Percentiles rank a stretch among this genome's conserved stretches.
These are phyloP conservation scores for Vinca minor DNA, from an alignment of 257 asterid genomes.

Conservation along the genomic window DNA sequence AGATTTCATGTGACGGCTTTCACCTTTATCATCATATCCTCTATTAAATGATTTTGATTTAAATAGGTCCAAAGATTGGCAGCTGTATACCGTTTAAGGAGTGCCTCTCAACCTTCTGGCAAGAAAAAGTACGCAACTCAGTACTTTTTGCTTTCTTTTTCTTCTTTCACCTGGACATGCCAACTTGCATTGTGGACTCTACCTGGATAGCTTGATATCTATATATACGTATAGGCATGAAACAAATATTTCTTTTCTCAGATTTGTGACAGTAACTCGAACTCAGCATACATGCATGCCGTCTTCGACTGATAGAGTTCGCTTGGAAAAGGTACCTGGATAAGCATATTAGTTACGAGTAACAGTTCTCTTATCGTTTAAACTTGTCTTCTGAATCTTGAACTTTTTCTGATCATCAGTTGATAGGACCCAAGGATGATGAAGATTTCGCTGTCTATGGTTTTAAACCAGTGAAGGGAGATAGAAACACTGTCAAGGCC, in stretches of 20 bases:
- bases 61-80: conserved; percentile 72
- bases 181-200: background rate
- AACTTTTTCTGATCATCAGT: conserved; percentile 37
- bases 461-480: conserved; percentile 28
- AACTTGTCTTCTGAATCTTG: background rate
- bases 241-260: conserved; percentile 24
- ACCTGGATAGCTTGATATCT: background rate
- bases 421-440: conserved; percentile 56
- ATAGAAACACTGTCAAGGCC: conserved; percentile 16
- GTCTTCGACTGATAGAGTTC: conserved; percentile 54
- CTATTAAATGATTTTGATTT: background rate
- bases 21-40: background rate
- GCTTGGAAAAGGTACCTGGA: conserved; percentile 63
- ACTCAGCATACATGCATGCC: conserved; percentile 85
- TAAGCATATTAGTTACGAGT: too few species aligned
- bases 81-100: conserved; percentile 61
- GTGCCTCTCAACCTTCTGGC: conserved; percentile 78
- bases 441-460: conserved; percentile 49
- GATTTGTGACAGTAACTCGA: conserved; percentile 74
- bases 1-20: background rate
- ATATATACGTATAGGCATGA: conserved; percentile 1
- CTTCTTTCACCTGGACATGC: background rate
- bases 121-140: conserved; percentile 60
- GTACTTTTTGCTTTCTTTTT: background rate
- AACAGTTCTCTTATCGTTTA: background rate